phyloP scores from a whole-genome alignment of 108 stramenopile genomes.

The Epithemia pelagica region DNA sequence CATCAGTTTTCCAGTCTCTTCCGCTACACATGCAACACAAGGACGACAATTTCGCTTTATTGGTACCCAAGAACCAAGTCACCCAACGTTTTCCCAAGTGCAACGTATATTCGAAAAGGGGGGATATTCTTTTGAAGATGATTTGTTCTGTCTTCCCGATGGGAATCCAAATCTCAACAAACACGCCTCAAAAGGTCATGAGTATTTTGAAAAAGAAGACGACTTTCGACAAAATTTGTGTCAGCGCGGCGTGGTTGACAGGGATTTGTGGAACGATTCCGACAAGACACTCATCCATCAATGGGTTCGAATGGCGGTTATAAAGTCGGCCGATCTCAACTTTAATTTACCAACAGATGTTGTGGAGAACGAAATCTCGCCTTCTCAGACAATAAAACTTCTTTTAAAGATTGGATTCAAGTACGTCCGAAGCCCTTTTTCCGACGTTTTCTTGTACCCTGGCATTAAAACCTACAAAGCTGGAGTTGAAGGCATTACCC shows the following conservation, averaged over 20 bases:
- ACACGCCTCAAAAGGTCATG: neutral
- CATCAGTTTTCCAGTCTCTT: no score
- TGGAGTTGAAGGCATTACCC: neutral
- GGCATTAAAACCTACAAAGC: neutral
- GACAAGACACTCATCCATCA: neutral
- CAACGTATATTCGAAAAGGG: neutral
- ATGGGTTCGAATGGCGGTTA: neutral
- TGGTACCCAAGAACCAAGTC: neutral
- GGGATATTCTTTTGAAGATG: neutral
- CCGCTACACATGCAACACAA: no score
- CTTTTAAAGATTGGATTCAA: neutral
- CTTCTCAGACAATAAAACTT: neutral
- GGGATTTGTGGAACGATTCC: neutral
- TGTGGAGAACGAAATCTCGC: neutral
- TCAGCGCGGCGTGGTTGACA: neutral
- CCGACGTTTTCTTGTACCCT: neutral
- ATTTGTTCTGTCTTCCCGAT: neutral
- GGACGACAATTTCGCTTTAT: neutral
- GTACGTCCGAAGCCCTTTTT: neutral
- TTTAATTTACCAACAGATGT: neutral
- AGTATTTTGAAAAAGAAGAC: neutral
- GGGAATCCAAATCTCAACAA: neutral
- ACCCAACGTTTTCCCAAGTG: neutral
- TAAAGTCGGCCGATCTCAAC: neutral
- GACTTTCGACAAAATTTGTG: neutral